Conservation (phyloP, 1,284 basidiomycete species). For the Apiotrichum porosum region DNA sequence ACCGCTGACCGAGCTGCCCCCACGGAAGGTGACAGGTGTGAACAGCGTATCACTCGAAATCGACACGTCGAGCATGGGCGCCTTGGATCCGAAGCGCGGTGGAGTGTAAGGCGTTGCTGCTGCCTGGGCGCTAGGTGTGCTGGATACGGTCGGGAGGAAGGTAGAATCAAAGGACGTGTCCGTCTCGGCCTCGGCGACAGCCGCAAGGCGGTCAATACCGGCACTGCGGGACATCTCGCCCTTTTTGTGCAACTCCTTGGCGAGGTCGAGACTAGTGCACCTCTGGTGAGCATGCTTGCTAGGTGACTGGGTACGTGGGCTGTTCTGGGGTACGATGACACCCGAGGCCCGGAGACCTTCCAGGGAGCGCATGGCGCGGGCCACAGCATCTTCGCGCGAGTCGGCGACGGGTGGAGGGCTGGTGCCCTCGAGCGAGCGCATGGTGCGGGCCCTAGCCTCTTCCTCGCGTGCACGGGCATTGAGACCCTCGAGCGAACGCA, state of each 20-base stretch:
- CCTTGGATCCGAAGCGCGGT: background rate
- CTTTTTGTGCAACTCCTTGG: background rate
- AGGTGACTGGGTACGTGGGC: background rate
- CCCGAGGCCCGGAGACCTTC: slow-evolving; percentile 17
- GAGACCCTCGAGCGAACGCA: slow-evolving; percentile 37
- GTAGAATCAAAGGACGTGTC: too few relatives aligned
- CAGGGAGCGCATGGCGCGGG: slow-evolving; percentile 29
- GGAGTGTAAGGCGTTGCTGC: background rate
- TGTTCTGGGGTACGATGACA: too few relatives aligned
- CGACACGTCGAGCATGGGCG: slow-evolving; percentile 11
- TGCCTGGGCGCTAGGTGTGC: background rate
- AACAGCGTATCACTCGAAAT: slow-evolving; percentile 3
- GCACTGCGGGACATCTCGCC: background rate
- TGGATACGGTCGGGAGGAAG: background rate
- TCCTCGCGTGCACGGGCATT: too few relatives aligned
- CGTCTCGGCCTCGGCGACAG: background rate
- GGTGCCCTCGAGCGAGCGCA: slow-evolving; percentile 36
- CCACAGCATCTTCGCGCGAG: slow-evolving; percentile 21
- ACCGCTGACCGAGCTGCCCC: background rate
- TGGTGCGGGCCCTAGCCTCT: slow-evolving; percentile 32
- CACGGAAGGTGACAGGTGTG: background rate
- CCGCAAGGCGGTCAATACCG: background rate
- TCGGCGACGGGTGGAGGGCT: background rate
- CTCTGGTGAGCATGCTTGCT: background rate
- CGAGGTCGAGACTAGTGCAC: background rate